Conservation (phyloP, 1,284 basidiomycete species). For the Somion occarium region DNA sequence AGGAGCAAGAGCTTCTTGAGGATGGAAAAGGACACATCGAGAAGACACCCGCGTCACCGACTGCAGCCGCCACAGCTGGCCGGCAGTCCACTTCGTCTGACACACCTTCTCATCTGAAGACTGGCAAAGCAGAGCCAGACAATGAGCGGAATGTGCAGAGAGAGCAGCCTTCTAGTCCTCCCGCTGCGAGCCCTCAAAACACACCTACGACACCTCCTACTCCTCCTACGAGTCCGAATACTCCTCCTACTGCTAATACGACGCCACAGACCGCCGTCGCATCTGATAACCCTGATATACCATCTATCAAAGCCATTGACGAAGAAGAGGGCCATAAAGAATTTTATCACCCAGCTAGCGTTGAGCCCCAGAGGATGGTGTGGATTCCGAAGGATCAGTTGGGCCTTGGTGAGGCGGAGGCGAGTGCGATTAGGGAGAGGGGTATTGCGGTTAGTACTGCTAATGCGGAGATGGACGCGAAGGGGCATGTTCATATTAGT, state of each 20-base stretch:
- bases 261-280: not conserved
- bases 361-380: slow-evolving; percentile 67
- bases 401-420: slow-evolving; percentile 65
- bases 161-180: not conserved
- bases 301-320: slow-evolving; percentile 16
- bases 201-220: not conserved
- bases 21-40: not conserved
- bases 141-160: not conserved
- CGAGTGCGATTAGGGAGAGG: slow-evolving; percentile 45
- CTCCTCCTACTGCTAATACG: not conserved
- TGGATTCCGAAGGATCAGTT: slow-evolving; percentile 79
- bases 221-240: not conserved
- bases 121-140: not conserved
- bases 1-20: slow-evolving; percentile 15
- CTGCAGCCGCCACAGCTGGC: not conserved
- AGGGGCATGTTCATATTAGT: slow-evolving; percentile 61
- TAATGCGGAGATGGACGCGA: slow-evolving; percentile 61
- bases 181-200: not conserved
- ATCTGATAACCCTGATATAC: not conserved
- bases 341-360: slow-evolving; percentile 81
- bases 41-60: not conserved
- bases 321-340: slow-evolving; percentile 31
- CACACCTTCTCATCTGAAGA: not conserved
- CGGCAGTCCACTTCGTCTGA: not conserved
- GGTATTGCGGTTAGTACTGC: slow-evolving; percentile 55